Evolutionary conservation across 2,329 filamentous ascomycete species (phyloP), one percentile per base, ranked within the genome.

Genomic region (Huntiella bhutanensis): DNA sequence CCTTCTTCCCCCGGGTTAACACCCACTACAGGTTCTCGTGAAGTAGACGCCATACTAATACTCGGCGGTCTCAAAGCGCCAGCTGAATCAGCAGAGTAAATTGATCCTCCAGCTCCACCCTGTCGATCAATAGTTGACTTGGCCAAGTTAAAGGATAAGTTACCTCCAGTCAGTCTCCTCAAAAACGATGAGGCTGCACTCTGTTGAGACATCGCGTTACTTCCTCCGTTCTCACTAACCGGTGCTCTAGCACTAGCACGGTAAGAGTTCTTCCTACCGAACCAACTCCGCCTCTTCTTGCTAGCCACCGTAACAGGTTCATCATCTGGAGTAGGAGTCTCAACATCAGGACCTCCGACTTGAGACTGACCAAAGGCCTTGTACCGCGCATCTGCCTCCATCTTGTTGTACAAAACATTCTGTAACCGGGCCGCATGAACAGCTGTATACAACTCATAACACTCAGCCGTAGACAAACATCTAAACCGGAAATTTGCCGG

Each of bases 371-470:
- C 84, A 65, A 69, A 92, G 64, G 65, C 82, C 70, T 68, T 84
- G 72, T 67, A 86, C 54, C 60, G 79, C 58, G 67, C 82, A 52
- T 79, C 74, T 52, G 78, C 71, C 54, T 75, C 73, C 13, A 80
- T 66, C 41, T 73, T 67, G 48, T 73, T 86, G 63, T 88, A 95
- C 46, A 86, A 88, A 45, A 85, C 80, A 58, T 96, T 95, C 62
- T 94, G 84, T 58, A 94, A 82, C 41, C 91, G 81, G 15, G 87
- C 79, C 51, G 82, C 73, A 60, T 96, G 92, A 51, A 96, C 87
- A 38, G 88, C 74, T 56, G 73, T 73, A 61, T 95, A 98, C 4
- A 98, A 69, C 33, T 73, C 71, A 53, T 82, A 78, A 57, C 87
- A 92, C 51, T 95, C 88, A 38, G 76, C 71, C 2, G 77, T 70